A percentile compares a stretch with the other conserved stretches of the same genome.
Evolutionary conservation across 2,329 filamentous ascomycete species (phyloP).

Genomic region (Pestalotiopsis sp.): DNA sequence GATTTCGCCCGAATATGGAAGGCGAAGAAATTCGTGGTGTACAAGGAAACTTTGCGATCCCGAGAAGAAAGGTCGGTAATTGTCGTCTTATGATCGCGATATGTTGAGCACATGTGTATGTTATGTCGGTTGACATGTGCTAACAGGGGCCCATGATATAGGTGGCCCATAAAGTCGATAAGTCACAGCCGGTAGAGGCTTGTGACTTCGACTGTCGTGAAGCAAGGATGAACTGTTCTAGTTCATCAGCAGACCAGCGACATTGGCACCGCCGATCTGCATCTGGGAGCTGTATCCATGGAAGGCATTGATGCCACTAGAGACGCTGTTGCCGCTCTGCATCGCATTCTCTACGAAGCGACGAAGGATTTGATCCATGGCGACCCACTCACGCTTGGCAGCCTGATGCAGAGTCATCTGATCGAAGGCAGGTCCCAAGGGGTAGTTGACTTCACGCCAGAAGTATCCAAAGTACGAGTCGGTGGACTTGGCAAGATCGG

Average conservation of each 20-base stretch:
- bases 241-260: background rate
- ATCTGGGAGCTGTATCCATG: background rate
- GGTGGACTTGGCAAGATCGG: slow-evolving; percentile 31
- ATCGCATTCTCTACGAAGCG: slow-evolving; percentile 16
- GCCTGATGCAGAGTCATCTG: slow-evolving; percentile 47
- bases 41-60: background rate
- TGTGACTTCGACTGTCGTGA: background rate
- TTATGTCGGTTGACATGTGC: background rate
- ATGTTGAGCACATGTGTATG: background rate
- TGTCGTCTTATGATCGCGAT: background rate
- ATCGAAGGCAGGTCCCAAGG: slow-evolving; percentile 42
- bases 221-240: background rate
- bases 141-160: background rate
- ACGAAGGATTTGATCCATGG: slow-evolving; percentile 49
- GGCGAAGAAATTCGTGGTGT: background rate
- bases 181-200: background rate
- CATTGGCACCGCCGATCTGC: background rate
- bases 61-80: background rate
- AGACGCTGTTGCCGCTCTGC: background rate
- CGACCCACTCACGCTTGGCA: slow-evolving; percentile 46
- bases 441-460: slow-evolving; percentile 47
- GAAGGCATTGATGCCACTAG: background rate
- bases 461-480: slow-evolving; percentile 54
- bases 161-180: background rate
- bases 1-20: background rate